Evolutionary conservation across 768 basidiomycete species (phyloP).

Genomic region (Amanita subjunquillea): DNA sequence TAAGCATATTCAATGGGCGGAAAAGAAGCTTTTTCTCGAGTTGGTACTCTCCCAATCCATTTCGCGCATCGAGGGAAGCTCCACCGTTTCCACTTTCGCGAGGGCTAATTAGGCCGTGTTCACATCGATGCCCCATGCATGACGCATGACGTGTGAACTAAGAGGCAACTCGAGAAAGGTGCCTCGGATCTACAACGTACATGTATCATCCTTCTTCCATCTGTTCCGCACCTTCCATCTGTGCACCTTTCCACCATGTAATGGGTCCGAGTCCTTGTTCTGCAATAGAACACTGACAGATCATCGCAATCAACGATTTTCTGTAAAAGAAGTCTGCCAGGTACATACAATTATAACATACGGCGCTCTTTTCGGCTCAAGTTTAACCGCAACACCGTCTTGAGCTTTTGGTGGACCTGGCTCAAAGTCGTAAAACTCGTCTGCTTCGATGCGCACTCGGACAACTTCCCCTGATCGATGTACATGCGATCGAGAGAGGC

Average conservation of each 20-base stretch:
- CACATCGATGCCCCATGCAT: too few relatives aligned
- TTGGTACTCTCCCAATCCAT: too few relatives aligned
- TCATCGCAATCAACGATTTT: background rate
- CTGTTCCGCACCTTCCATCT: slow-evolving; percentile 24
- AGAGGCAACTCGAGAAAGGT: too few relatives aligned
- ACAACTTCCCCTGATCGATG: slow-evolving; percentile 67
- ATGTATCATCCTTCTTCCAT: slow-evolving; percentile 31
- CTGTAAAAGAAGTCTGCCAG: background rate
- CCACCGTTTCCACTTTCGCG: too few relatives aligned
- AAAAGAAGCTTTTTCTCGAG: too few relatives aligned
- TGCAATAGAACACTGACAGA: slow-evolving; percentile 63
- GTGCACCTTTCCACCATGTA: slow-evolving; percentile 61
- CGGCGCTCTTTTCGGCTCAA: slow-evolving; percentile 44
- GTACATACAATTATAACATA: slow-evolving; percentile 60
- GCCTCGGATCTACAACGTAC: background rate
- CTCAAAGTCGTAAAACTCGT: slow-evolving; percentile 81
- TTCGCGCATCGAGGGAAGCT: too few relatives aligned
- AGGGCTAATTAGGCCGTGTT: too few relatives aligned
- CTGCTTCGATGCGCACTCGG: slow-evolving; percentile 69
- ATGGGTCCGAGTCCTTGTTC: slow-evolving; percentile 76
- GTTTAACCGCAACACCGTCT: slow-evolving; percentile 53
- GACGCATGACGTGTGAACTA: too few relatives aligned
- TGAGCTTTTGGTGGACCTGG: slow-evolving; percentile 72
- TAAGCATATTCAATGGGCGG: too few relatives aligned
- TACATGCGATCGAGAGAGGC: slow-evolving; percentile 63